Percentiles rank a stretch among this genome's conserved stretches.
phyloP scores from a whole-genome alignment of 345 rosid genomes.

The Streptanthus diversifolius region DNA sequence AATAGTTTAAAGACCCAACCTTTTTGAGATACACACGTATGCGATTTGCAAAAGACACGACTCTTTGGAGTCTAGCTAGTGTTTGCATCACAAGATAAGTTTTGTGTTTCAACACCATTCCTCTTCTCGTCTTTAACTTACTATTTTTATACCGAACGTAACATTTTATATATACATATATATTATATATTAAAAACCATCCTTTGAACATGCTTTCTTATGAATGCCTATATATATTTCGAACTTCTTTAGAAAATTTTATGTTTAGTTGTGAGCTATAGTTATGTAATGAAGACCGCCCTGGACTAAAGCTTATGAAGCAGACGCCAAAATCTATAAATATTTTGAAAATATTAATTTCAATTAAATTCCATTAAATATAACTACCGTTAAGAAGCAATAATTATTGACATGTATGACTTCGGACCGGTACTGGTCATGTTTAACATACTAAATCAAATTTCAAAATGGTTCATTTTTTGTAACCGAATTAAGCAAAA shows the following conservation, averaged over 20 bases:
- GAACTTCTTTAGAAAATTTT: background rate
- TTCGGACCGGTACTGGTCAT: too few species aligned
- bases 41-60: constrained; percentile 26
- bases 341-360: too few species aligned
- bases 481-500: background rate
- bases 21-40: constrained; percentile 26
- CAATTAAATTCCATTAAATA: too few species aligned
- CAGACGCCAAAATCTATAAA: too few species aligned
- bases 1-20: constrained; percentile 20
- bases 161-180: background rate
- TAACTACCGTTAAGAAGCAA: too few species aligned
- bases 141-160: background rate
- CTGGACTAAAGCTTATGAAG: too few species aligned
- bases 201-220: background rate
- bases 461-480: background rate
- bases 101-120: constrained; percentile 15
- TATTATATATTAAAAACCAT: background rate
- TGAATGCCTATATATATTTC: background rate
- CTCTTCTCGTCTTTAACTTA: background rate
- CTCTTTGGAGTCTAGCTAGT: constrained; percentile 32
- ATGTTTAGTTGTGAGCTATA: background rate
- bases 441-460: background rate
- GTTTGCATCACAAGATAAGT: constrained; percentile 27
- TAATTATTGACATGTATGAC: too few species aligned
- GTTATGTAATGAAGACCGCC: too few species aligned